phyloP scores from a whole-genome alignment of 768 basidiomycete species.

The Pleurotus sapidus region DNA sequence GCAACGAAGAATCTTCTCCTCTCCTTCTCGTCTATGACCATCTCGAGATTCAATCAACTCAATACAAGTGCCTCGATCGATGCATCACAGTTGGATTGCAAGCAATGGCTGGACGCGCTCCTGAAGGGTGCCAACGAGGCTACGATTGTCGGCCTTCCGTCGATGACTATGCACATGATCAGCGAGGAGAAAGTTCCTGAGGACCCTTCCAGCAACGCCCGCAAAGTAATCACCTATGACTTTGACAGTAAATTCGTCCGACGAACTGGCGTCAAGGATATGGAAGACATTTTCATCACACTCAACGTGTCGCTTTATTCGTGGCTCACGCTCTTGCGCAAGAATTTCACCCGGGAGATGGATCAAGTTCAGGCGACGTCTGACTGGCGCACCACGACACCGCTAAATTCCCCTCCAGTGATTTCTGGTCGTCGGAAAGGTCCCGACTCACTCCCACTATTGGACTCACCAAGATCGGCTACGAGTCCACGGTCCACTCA shows the following conservation, averaged over 20 bases:
- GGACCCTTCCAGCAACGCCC: constrained; percentile 19
- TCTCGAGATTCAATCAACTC: constrained; percentile 69
- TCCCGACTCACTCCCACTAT: constrained; percentile 31
- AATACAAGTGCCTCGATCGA: constrained; percentile 41
- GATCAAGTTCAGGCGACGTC: constrained; percentile 63
- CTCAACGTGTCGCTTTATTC: constrained; percentile 80
- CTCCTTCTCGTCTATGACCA: constrained; percentile 73
- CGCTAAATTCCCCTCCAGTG: constrained; percentile 22
- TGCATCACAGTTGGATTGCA: constrained; percentile 35
- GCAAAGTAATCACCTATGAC: constrained; percentile 54
- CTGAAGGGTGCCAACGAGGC: constrained; percentile 64
- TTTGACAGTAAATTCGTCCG: constrained; percentile 71
- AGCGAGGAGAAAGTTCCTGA: constrained; percentile 53
- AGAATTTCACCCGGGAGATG: constrained; percentile 74
- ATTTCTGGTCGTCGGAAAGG: constrained; percentile 33
- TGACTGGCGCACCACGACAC: constrained; percentile 46
- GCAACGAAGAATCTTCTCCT: constrained; percentile 65
- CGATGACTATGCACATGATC: constrained; percentile 80
- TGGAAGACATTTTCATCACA: constrained; percentile 82
- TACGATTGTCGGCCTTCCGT: constrained; percentile 76
- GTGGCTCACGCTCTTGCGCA: constrained; percentile 77
- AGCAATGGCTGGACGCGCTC: constrained; percentile 58
- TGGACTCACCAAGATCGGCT: constrained; percentile 27
- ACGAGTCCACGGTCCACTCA: constrained; percentile 13
- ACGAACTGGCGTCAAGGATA: constrained; percentile 46